phyloP scores from a whole-genome alignment of 192 early-diverging fungal species.

The Gaertneriomyces semiglobifer region DNA sequence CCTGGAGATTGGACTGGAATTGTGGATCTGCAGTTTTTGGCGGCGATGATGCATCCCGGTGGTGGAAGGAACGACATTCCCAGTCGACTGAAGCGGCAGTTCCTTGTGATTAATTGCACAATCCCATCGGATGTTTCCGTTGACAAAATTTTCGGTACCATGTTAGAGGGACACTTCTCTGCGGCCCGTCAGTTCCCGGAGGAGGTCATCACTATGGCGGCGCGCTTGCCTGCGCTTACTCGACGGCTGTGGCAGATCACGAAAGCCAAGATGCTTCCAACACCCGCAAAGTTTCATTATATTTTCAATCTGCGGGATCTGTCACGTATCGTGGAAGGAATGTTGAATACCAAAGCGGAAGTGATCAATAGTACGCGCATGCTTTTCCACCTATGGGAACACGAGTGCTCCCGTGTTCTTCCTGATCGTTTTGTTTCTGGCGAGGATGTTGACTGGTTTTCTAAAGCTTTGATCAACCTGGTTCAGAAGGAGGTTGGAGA shows the following conservation, averaged over 20 bases:
- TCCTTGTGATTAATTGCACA: slow-evolving; percentile 60
- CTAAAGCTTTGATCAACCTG: slow-evolving; percentile 43
- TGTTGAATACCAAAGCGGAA: slow-evolving; percentile 55
- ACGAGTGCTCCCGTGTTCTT: slow-evolving; percentile 59
- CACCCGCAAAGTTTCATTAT: slow-evolving; percentile 67
- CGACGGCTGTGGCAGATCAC: slow-evolving; percentile 59
- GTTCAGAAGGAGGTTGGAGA: slow-evolving; percentile 56
- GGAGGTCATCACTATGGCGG: slow-evolving; percentile 45
- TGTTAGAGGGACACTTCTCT: slow-evolving; percentile 64
- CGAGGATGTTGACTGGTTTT: slow-evolving; percentile 65
- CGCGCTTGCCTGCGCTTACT: slow-evolving; percentile 47
- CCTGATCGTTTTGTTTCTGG: slow-evolving; percentile 58
- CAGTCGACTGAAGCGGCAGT: slow-evolving; percentile 55
- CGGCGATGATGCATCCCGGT: slow-evolving; percentile 67
- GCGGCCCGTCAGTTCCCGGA: slow-evolving; percentile 50
- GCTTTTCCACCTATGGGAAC: slow-evolving; percentile 58
- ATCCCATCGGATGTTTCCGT: slow-evolving; percentile 64
- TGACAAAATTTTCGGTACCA: slow-evolving; percentile 63
- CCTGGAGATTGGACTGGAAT: slow-evolving; percentile 66
- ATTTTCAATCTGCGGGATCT: slow-evolving; percentile 65
- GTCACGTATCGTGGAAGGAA: slow-evolving; percentile 58
- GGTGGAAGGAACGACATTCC: slow-evolving; percentile 66
- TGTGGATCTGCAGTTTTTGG: slow-evolving; percentile 59
- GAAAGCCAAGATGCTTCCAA: slow-evolving; percentile 66
- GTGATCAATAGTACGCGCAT: slow-evolving; percentile 47